Percentiles rank a stretch among this genome's conserved stretches.
phyloP scores from a whole-genome alignment of 2,329 filamentous ascomycete species.

The Neofusicoccum umdonicola region DNA sequence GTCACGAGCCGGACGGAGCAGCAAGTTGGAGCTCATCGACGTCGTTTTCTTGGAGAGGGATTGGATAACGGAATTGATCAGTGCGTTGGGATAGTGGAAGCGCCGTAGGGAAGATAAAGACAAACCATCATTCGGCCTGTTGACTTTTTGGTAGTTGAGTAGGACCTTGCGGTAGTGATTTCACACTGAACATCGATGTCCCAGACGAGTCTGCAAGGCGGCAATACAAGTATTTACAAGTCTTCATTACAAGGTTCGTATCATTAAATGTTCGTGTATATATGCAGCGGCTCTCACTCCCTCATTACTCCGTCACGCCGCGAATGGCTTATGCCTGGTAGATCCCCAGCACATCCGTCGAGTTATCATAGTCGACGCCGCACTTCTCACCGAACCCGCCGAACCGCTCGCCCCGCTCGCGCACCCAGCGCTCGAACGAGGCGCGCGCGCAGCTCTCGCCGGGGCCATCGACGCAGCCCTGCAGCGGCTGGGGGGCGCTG shows the following conservation, averaged over 20 bases:
- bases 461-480: constrained; percentile 50
- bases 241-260: not conserved
- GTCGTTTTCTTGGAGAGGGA: no score
- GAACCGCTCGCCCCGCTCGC: constrained; percentile 42
- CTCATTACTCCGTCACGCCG: not conserved
- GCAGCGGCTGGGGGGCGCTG: constrained; percentile 48
- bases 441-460: constrained; percentile 49
- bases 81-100: no score
- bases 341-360: constrained; percentile 40
- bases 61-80: no score
- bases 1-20: no score
- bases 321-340: constrained; percentile 21
- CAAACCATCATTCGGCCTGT: no score
- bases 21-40: no score
- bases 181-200: not conserved
- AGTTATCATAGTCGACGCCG: constrained; percentile 43
- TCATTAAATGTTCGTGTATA: not conserved
- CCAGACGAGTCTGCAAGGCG: no score
- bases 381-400: constrained; percentile 45
- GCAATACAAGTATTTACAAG: not conserved
- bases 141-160: no score
- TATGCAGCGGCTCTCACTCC: not conserved
- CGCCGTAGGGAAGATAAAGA: no score
- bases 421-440: constrained; percentile 45
- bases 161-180: no score